phyloP scores from a whole-genome alignment of 2,329 filamentous ascomycete genomes.

The Coniochaeta prunicola region DNA sequence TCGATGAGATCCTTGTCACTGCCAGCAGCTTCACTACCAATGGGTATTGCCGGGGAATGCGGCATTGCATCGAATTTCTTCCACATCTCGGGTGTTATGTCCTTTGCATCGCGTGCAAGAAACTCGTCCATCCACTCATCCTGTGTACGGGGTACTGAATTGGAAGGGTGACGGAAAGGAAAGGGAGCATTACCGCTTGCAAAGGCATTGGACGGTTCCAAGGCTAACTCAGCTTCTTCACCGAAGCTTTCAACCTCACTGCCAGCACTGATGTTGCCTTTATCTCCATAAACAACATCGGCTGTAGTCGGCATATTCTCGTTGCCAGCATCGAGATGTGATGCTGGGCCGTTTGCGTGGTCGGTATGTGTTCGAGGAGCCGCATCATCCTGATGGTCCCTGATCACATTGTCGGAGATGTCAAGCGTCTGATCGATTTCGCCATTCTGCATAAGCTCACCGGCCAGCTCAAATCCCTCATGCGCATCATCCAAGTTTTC shows the following conservation, averaged over 20 bases:
- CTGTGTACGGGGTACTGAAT: not conserved
- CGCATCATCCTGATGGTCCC: not conserved
- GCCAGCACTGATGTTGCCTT: not conserved
- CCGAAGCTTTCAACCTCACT: not conserved
- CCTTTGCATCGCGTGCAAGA: not conserved
- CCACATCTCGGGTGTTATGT: not conserved
- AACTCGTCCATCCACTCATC: not conserved
- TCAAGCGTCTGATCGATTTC: not conserved
- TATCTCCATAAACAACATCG: not conserved
- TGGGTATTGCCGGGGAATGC: not conserved
- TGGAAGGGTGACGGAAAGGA: not conserved
- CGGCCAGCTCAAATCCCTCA: not conserved
- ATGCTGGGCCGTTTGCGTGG: not conserved
- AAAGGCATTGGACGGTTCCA: not conserved
- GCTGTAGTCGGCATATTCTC: not conserved
- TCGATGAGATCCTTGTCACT: constrained; percentile 18
- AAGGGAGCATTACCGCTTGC: constrained; percentile 1
- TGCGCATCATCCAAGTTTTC: not conserved
- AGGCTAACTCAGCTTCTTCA: not conserved
- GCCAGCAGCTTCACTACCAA: not conserved
- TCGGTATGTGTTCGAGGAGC: not conserved
- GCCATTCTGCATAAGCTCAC: not conserved
- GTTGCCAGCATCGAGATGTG: not conserved
- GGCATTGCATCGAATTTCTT: not conserved
- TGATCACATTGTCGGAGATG: not conserved